These are phyloP conservation scores for Emergomyces pasteurianus DNA, from an alignment of 2,329 filamentous ascomycete genomes.

Conservation along the genomic window DNA sequence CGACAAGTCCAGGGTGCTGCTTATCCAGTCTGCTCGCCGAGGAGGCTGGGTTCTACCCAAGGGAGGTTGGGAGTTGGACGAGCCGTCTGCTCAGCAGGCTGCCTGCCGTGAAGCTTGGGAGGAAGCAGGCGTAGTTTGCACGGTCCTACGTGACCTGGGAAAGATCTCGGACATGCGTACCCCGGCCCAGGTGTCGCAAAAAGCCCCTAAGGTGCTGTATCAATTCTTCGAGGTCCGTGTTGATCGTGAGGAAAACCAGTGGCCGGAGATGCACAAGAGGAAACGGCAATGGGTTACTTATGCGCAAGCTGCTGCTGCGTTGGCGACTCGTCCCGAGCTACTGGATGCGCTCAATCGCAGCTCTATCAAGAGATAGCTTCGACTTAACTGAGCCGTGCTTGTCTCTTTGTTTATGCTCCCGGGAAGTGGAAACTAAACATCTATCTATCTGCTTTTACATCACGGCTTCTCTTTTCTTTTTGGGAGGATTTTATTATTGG, in stretches of 20 bases:
- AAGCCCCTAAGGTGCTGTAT: conserved; percentile 53
- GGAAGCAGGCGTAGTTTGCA: conserved; percentile 84
- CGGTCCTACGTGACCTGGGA: conserved; percentile 73
- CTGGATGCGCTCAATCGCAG: conserved; percentile 76
- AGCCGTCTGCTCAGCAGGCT: conserved; percentile 74
- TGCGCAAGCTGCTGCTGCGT: conserved; percentile 62
- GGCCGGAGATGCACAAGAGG: conserved; percentile 91
- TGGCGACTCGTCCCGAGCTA: conserved; percentile 72
- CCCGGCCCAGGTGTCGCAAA: conserved; percentile 38
- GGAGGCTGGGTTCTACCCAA: conserved; percentile 96
- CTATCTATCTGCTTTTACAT: neutral
- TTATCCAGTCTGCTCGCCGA: conserved; percentile 85
- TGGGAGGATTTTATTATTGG: neutral
- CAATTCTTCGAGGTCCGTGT: conserved; percentile 72
- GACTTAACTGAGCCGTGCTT: neutral
- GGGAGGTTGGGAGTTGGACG: conserved; percentile 94
- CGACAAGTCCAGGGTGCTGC: conserved; percentile 76
- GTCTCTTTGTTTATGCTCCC: neutral
- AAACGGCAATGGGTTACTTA: conserved; percentile 84
- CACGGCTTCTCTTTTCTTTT: neutral
- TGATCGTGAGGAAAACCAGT: conserved; percentile 68
- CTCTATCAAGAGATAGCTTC: conserved; percentile 45
- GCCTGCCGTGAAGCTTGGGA: conserved; percentile 90
- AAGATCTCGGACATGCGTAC: conserved; percentile 70
- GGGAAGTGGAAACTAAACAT: neutral